Evolutionary conservation across 2,329 filamentous ascomycete genomes (phyloP).

Genomic region (Fusarium avenaceum): DNA sequence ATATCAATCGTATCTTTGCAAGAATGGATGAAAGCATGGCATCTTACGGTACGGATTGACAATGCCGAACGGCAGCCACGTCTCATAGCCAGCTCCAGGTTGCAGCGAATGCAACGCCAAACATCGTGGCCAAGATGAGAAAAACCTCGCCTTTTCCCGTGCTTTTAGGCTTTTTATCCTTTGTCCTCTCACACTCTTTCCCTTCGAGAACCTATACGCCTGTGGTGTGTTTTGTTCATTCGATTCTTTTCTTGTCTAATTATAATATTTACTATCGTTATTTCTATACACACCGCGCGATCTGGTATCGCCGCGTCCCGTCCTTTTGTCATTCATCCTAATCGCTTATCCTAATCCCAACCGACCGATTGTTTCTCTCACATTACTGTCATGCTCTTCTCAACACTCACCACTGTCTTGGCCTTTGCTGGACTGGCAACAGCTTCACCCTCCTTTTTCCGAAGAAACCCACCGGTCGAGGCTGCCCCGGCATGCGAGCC

Average conservation of each 20-base stretch:
- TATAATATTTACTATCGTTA: conserved; percentile 24
- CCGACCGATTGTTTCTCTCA: neutral
- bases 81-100: conserved; percentile 20
- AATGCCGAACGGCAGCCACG: conserved; percentile 25
- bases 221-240: conserved; percentile 27
- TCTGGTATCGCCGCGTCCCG: conserved; percentile 34
- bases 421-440: conserved; percentile 26
- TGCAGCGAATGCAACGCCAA: conserved; percentile 13
- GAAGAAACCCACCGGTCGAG: conserved; percentile 23
- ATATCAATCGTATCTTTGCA: neutral
- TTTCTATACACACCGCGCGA: conserved; percentile 17
- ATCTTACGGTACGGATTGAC: conserved; percentile 17
- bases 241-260: conserved; percentile 30
- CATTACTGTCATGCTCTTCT: conserved; percentile 18
- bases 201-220: conserved; percentile 14
- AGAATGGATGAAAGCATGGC: conserved; percentile 22
- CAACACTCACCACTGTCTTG: conserved; percentile 21
- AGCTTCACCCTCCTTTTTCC: conserved; percentile 30
- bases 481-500: conserved; percentile 19
- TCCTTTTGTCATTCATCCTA: conserved; percentile 4
- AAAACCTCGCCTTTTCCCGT: conserved; percentile 27
- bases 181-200: conserved; percentile 7
- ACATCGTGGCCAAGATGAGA: conserved; percentile 30
- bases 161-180: conserved; percentile 12
- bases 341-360: neutral